Evolutionary conservation across 345 rosid species (phyloP).

Genomic region (Moringa oleifera): DNA sequence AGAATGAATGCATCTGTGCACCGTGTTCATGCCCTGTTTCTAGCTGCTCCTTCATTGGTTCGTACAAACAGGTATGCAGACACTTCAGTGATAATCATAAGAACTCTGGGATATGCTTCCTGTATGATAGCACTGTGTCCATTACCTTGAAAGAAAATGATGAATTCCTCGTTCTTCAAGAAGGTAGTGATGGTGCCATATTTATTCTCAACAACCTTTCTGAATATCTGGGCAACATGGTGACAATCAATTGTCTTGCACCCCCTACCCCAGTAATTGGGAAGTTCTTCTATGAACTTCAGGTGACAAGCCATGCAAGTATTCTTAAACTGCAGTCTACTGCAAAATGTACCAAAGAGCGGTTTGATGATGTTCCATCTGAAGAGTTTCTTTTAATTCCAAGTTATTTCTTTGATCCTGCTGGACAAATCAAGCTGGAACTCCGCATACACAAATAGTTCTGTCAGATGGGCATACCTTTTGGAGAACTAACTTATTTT

Average conservation of each 20-base stretch:
- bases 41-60: slow-evolving; percentile 36
- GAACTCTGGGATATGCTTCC: slow-evolving; percentile 12
- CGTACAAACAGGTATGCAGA: slow-evolving; percentile 26
- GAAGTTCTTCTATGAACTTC: slow-evolving; percentile 16
- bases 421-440: slow-evolving; percentile 14
- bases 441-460: too few relatives aligned
- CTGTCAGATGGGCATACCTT: too few relatives aligned
- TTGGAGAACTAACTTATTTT: too few relatives aligned
- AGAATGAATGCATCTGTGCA: slow-evolving; percentile 27
- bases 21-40: slow-evolving; percentile 55
- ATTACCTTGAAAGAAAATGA: slow-evolving; percentile 11
- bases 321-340: slow-evolving; percentile 14
- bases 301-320: slow-evolving; percentile 14
- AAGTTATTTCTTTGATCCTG: slow-evolving; percentile 6
- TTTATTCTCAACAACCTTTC: slow-evolving; percentile 14
- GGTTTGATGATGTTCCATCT: neutral
- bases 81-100: slow-evolving; percentile 40
- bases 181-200: slow-evolving; percentile 16
- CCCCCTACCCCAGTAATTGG: slow-evolving; percentile 4
- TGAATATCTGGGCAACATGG: slow-evolving; percentile 12
- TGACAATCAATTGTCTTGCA: slow-evolving; percentile 24
- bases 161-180: slow-evolving; percentile 26
- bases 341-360: slow-evolving; percentile 12
- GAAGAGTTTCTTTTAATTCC: slow-evolving; percentile 30
- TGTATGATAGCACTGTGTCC: neutral